phyloP scores from a whole-genome alignment of 768 basidiomycete genomes.

The Cystofilobasidium bisporidii region DNA sequence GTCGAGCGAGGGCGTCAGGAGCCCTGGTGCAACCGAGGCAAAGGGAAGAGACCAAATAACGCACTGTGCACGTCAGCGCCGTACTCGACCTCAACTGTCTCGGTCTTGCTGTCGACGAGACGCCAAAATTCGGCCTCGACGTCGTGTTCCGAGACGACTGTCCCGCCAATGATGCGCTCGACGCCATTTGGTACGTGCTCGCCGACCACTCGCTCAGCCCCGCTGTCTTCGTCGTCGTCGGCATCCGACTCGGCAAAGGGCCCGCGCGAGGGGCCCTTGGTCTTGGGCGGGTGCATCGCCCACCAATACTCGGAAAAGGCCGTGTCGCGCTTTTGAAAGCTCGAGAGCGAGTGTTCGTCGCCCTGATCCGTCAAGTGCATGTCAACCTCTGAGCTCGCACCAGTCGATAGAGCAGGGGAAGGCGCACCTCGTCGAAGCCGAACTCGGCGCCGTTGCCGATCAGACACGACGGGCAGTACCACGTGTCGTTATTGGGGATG shows the following conservation, averaged over 20 bases:
- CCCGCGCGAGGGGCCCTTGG: constrained; percentile 47
- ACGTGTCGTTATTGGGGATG: constrained; percentile 78
- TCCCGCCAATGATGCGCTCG: constrained; percentile 32
- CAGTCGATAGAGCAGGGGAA: too few species aligned
- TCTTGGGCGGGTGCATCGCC: constrained; percentile 44
- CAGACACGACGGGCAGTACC: constrained; percentile 90
- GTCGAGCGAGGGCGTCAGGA: neutral
- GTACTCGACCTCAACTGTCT: constrained; percentile 96
- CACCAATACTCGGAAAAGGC: constrained; percentile 89
- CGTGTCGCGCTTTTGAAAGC: constrained; percentile 80
- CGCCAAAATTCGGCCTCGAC: constrained; percentile 96
- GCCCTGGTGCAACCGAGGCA: neutral
- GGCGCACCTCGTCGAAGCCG: constrained; percentile 70
- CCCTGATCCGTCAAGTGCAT: constrained; percentile 43
- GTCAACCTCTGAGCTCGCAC: too few species aligned
- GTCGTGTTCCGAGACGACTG: constrained; percentile 71
- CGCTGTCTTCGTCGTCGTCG: constrained; percentile 19
- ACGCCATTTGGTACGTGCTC: constrained; percentile 17
- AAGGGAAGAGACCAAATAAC: constrained; percentile 40
- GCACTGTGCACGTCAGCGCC: constrained; percentile 99
- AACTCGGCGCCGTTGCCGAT: constrained; percentile 88
- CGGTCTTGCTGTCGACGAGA: constrained; percentile 73
- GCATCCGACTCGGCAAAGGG: constrained; percentile 36
- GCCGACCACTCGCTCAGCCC: neutral
- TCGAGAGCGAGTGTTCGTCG: constrained; percentile 83